phyloP scores from a whole-genome alignment of 2,329 filamentous ascomycete genomes.

The Fusarium virguliforme region DNA sequence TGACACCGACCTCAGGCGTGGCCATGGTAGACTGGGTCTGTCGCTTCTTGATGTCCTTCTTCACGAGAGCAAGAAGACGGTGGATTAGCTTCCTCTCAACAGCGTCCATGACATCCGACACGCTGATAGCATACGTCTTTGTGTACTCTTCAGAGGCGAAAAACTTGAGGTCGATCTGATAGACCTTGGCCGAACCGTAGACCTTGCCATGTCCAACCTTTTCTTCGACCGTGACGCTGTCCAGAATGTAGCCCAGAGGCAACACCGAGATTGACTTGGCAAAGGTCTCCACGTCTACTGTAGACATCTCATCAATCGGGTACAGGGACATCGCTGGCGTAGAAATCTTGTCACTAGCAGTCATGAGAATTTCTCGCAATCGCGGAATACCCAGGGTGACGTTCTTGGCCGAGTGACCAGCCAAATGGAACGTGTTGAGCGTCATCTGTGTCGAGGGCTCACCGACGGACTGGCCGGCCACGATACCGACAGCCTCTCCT shows the following conservation, averaged over 20 bases:
- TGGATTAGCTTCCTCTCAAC: constrained; percentile 87
- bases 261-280: constrained; percentile 93
- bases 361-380: constrained; percentile 98
- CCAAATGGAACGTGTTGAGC: constrained; percentile 99
- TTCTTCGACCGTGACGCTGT: constrained; percentile 86
- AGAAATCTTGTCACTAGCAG: constrained; percentile 88
- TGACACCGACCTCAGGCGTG: constrained; percentile 79
- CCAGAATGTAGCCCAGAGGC: constrained; percentile 86
- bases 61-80: constrained; percentile 78
- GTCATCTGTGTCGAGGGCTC: constrained; percentile 99
- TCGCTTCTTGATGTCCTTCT: constrained; percentile 88
- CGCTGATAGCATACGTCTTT: constrained; percentile 86
- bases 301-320: constrained; percentile 79
- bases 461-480: constrained; percentile 95
- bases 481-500: constrained; percentile 96
- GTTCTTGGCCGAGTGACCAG: constrained; percentile 98
- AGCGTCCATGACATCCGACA: constrained; percentile 82
- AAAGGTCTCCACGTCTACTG: constrained; percentile 81
- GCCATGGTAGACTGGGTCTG: constrained; percentile 76
- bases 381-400: constrained; percentile 98
- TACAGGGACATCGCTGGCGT: constrained; percentile 92
- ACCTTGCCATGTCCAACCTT: constrained; percentile 80
- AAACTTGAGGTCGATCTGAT: constrained; percentile 85
- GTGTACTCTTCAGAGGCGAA: constrained; percentile 89
- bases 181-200: constrained; percentile 84